phyloP scores from a whole-genome alignment of 768 basidiomycete species.

The Tulasnella sp. region DNA sequence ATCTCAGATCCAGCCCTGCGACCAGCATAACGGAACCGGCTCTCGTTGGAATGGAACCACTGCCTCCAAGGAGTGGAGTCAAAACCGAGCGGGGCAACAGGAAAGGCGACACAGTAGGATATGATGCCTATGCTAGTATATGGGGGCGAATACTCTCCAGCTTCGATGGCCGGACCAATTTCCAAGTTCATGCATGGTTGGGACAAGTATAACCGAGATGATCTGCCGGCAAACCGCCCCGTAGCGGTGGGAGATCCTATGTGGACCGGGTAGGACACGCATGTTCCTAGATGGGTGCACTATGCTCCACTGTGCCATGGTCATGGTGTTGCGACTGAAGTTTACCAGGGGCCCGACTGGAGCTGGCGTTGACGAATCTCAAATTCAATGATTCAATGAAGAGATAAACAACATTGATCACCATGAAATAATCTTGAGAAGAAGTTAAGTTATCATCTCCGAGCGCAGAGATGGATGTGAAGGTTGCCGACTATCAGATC shows the following conservation, averaged over 20 bases:
- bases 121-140: too few relatives aligned
- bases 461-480: slow-evolving; percentile 94
- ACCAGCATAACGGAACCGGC: too few relatives aligned
- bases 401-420: slow-evolving; percentile 75
- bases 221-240: too few relatives aligned
- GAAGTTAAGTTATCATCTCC: slow-evolving; percentile 85
- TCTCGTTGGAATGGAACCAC: too few relatives aligned
- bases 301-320: neutral
- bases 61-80: too few relatives aligned
- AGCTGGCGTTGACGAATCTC: slow-evolving; percentile 46
- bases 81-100: too few relatives aligned
- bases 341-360: slow-evolving; percentile 76
- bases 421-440: slow-evolving; percentile 70
- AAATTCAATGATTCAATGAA: slow-evolving; percentile 63
- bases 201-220: too few relatives aligned
- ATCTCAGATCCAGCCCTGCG: too few relatives aligned
- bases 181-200: too few relatives aligned
- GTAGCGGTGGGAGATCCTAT: slow-evolving; percentile 85
- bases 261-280: slow-evolving; percentile 76
- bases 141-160: too few relatives aligned
- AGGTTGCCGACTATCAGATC: slow-evolving; percentile 78
- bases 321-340: neutral
- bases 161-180: too few relatives aligned
- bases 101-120: too few relatives aligned
- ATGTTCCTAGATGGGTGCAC: slow-evolving; percentile 89